Evolutionary conservation across 2,329 filamentous ascomycete genomes (phyloP), one percentile per base, ranked within the genome.

Genomic region (Paraconiothyrium sp.): DNA sequence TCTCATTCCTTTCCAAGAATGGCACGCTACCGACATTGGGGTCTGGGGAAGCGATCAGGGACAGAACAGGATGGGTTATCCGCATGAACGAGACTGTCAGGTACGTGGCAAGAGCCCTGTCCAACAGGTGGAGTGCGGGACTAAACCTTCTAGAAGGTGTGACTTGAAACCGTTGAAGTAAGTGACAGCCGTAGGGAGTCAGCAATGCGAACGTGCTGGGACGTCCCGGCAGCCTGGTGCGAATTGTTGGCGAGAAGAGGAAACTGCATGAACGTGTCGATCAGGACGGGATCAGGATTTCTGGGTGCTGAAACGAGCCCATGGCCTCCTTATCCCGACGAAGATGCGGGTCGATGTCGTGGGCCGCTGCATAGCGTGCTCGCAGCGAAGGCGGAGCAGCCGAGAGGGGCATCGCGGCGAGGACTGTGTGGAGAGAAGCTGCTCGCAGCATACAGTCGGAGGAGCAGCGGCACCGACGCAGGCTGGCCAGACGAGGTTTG

Each of bases 121-220:
- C 58, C 56, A 55, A 62, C 49, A 61, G 55, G 54, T 58, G 57
- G 66, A 59, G 46, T 44, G 51, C 60, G 64, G 57, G 57, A 46
- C 32, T 59, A 60, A 61, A 49, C 7, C 66, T 76, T 76, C 73
- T 71, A 72, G 72, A 75, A 76, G 64, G 61, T 39, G 34, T 51
- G 63, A 69, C 54, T 57, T 76, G 73, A 76, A 76, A 76, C 74
- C 64, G 30, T 46, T 62, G 49, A 56, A 43, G 56, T 59, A 59
- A 68, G 56, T 73, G 68, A 74, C 67, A 74, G 67, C 61, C 67
- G 61, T 37, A 50, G 20, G 20, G 20, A 20, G 49, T 58, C 46
- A 61, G 59, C 56, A 60, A 63, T 62, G 61, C 64, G 57, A 56
- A 59, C 61, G 61, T 57, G 22, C 27, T 30, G 64, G 47, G 54